phyloP scores from a whole-genome alignment of 2,329 filamentous ascomycete species.

The Talaromyces pinophilus region DNA sequence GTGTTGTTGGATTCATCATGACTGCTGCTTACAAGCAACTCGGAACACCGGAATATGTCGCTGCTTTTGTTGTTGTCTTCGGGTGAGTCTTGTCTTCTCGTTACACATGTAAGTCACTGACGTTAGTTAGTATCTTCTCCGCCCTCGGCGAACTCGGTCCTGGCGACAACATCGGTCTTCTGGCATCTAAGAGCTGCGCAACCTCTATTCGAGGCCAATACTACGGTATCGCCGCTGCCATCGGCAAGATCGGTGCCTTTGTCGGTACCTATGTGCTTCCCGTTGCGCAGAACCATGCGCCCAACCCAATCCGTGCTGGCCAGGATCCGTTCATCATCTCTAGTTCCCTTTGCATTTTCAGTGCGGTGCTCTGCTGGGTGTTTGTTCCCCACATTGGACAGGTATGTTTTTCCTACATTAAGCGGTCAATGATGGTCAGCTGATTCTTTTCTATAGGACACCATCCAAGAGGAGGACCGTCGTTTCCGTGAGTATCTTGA shows the following conservation, averaged over 20 bases:
- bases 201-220: constrained; percentile 82
- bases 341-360: constrained; percentile 72
- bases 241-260: constrained; percentile 64
- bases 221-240: constrained; percentile 55
- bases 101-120: background rate
- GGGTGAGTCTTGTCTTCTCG: constrained; percentile 46
- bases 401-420: constrained; percentile 30
- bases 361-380: constrained; percentile 66
- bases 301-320: constrained; percentile 59
- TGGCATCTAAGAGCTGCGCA: constrained; percentile 84
- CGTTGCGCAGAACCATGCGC: constrained; percentile 63
- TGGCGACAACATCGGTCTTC: constrained; percentile 85
- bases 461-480: constrained; percentile 74
- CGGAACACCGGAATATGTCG: constrained; percentile 66
- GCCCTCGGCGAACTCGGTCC: constrained; percentile 79
- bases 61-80: constrained; percentile 75
- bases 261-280: constrained; percentile 82
- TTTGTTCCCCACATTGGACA: constrained; percentile 72
- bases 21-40: constrained; percentile 73
- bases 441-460: constrained; percentile 59
- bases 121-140: constrained; percentile 61
- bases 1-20: constrained; percentile 84
- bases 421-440: background rate
- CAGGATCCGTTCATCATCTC: constrained; percentile 93
- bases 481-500: constrained; percentile 74